Percentiles rank a stretch among this genome's conserved stretches.
Conservation (phyloP, 331 rosid genomes). For the Pyrus hybrid region DNA sequence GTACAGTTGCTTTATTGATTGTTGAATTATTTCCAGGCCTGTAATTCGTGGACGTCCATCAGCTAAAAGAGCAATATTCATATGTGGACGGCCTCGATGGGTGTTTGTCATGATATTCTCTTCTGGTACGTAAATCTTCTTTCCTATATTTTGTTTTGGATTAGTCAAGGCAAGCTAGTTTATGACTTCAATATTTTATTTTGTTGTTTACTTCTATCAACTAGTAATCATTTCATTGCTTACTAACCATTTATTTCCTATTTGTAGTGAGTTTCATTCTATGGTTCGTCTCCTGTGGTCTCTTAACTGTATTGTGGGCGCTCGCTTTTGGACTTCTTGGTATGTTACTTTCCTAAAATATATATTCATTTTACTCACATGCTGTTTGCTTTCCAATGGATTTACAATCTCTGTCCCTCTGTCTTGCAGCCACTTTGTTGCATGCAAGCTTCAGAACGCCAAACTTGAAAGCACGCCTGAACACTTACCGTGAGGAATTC, state of each 20-base stretch:
- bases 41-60: slow-evolving; percentile 97
- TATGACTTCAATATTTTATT: not conserved
- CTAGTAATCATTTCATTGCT: not conserved
- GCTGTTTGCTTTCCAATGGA: slow-evolving; percentile 1
- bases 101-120: slow-evolving; percentile 65
- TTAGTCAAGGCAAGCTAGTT: not conserved
- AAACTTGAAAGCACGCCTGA: slow-evolving; percentile 93
- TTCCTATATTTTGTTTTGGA: slow-evolving; percentile 4
- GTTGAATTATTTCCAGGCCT: slow-evolving; percentile 56
- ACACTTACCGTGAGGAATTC: slow-evolving; percentile 97
- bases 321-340: slow-evolving; percentile 81
- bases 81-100: slow-evolving; percentile 93
- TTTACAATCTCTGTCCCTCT: not conserved
- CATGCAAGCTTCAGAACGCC: slow-evolving; percentile 99
- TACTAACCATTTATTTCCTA: not conserved
- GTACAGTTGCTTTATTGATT: slow-evolving; percentile 13
- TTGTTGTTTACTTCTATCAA: not conserved
- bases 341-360: slow-evolving; percentile 19
- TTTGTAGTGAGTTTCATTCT: slow-evolving; percentile 57
- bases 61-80: slow-evolving; percentile 67
- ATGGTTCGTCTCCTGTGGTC: slow-evolving; percentile 79
- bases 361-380: not conserved
- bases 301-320: slow-evolving; percentile 65
- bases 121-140: slow-evolving; percentile 43
- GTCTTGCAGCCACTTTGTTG: slow-evolving; percentile 58